Percentiles rank a stretch among this genome's conserved stretches.
Conservation (phyloP, 805 yeast genomes). For the Wickerhamomyces xylosicus region DNA sequence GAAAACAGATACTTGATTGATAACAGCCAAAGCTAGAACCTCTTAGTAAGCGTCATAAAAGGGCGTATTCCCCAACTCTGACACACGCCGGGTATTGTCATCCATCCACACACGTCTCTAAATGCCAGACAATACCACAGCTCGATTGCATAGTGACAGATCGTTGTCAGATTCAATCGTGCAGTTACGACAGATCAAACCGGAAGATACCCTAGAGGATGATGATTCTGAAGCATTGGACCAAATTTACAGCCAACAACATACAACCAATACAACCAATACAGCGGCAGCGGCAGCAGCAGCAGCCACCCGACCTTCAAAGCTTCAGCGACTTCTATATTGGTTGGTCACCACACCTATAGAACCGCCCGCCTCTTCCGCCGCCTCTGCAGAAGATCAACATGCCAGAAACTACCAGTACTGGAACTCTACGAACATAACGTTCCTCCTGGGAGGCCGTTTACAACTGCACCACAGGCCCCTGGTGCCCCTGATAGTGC, state of each 20-base stretch:
- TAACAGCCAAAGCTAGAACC: no score
- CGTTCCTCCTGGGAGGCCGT: constrained; percentile 61
- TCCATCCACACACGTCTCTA: not conserved
- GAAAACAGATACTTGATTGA: no score
- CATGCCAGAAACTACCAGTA: constrained; percentile 30
- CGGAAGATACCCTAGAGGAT: not conserved
- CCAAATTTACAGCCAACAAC: not conserved
- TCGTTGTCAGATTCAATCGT: no score
- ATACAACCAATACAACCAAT: not conserved
- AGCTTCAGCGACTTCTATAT: not conserved
- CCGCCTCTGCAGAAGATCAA: not conserved
- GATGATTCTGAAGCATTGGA: not conserved
- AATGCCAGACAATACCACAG: no score
- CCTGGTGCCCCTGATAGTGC: constrained; percentile 30
- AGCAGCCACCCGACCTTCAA: not conserved
- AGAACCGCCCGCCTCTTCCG: not conserved
- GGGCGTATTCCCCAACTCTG: no score
- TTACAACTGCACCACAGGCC: constrained; percentile 31
- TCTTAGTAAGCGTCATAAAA: no score
- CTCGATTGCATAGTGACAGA: no score
- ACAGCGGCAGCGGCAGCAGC: not conserved
- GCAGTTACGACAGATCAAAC: not conserved
- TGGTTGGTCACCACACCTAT: not conserved
- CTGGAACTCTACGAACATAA: constrained; percentile 28
- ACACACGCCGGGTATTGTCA: not conserved